Percentiles rank a stretch among this genome's conserved stretches.
phyloP scores from a whole-genome alignment of 345 rosid species.

The Arabidopsis thaliana region TAIR10.1 NC_003076.8:6771501-6772000 shows the following conservation, averaged over 20 bases:
- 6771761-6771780: no score
- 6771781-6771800: no score
- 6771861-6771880: slow-evolving; percentile 14
- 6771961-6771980: slow-evolving; percentile 60
- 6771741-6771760: no score
- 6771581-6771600: neutral
- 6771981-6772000: slow-evolving; percentile 69
- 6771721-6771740: neutral
- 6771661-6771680: neutral
- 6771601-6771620: neutral
- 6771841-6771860: neutral
- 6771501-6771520: neutral
- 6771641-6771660: neutral
- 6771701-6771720: neutral
- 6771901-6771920: neutral
- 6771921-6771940: slow-evolving; percentile 28
- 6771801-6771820: neutral
- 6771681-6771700: neutral
- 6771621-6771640: neutral
- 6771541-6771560: neutral
- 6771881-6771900: neutral
- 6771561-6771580: no score
- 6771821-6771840: neutral
- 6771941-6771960: slow-evolving; percentile 66
- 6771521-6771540: neutral